Conservation (phyloP, 352 stramenopile genomes). For the Chrysophaeum taylorii region DNA sequence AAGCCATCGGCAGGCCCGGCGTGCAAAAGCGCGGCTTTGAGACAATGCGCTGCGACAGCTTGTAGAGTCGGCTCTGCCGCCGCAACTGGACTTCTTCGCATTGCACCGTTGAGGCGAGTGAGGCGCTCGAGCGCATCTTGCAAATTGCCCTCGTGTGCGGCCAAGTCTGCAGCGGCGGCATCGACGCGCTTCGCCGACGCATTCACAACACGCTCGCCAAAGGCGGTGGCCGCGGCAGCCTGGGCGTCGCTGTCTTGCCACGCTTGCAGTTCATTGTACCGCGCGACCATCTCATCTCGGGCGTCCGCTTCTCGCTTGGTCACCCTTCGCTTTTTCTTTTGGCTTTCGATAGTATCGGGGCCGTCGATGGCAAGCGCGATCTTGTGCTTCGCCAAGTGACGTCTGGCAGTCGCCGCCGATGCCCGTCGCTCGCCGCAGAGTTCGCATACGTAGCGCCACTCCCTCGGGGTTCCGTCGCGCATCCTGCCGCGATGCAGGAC, state of each 20-base stretch:
- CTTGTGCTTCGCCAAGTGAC: neutral
- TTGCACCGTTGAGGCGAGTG: no score
- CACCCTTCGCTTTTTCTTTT: no score
- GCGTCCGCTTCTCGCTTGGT: no score
- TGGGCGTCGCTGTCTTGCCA: no score
- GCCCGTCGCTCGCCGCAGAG: neutral
- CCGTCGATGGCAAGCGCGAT: neutral
- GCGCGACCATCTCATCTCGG: no score
- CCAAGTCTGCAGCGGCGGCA: neutral
- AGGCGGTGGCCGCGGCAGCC: no score
- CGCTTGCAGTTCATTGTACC: no score
- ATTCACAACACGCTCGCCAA: no score
- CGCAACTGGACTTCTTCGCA: no score
- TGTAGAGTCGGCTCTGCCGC: no score
- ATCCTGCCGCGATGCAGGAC: neutral
- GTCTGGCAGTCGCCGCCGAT: neutral
- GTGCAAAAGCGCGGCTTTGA: neutral
- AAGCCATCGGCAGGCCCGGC: neutral
- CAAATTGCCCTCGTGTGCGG: neutral
- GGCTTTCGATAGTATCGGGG: no score
- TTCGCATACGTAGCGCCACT: constrained; percentile 13
- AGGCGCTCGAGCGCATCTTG: neutral
- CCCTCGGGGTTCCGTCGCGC: neutral
- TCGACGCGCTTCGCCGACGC: neutral
- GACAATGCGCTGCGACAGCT: no score